phyloP scores from a whole-genome alignment of 2,329 filamentous ascomycete species.

The Fusarium acutatum region DNA sequence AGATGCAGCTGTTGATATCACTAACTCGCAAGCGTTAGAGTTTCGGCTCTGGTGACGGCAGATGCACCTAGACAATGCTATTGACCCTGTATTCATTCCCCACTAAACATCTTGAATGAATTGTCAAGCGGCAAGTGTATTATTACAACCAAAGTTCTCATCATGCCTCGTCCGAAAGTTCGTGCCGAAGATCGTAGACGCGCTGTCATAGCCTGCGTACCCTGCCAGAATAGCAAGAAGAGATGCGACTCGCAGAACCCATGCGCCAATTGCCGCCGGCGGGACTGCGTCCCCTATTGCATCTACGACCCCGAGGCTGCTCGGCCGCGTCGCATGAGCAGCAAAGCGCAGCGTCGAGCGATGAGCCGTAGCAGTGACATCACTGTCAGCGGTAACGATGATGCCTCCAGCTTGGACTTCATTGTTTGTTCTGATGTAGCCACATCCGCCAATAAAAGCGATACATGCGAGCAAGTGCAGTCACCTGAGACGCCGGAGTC shows the following conservation, averaged over 20 bases:
- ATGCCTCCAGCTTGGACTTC: not conserved
- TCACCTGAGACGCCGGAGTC: not conserved
- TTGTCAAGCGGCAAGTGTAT: not conserved
- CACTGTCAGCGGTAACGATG: not conserved
- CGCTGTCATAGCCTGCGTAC: not conserved
- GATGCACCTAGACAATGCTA: not conserved
- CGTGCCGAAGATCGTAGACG: not conserved
- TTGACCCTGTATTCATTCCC: not conserved
- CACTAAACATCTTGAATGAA: not conserved
- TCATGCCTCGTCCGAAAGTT: not conserved
- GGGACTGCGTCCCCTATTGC: not conserved
- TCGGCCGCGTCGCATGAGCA: not conserved
- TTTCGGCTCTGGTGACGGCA: not conserved
- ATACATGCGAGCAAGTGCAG: not conserved
- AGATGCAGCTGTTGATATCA: not conserved
- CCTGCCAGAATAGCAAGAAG: not conserved
- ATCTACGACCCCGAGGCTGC: not conserved
- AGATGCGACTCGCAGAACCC: not conserved
- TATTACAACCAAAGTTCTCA: not conserved
- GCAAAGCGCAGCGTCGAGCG: not conserved
- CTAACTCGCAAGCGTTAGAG: not conserved
- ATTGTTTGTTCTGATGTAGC: not conserved
- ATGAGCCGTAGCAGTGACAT: not conserved
- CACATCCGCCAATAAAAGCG: rapidly evolving
- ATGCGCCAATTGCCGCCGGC: not conserved